phyloP scores from a whole-genome alignment of 495 filamentous ascomycete species.

The Letharia lupina region DNA sequence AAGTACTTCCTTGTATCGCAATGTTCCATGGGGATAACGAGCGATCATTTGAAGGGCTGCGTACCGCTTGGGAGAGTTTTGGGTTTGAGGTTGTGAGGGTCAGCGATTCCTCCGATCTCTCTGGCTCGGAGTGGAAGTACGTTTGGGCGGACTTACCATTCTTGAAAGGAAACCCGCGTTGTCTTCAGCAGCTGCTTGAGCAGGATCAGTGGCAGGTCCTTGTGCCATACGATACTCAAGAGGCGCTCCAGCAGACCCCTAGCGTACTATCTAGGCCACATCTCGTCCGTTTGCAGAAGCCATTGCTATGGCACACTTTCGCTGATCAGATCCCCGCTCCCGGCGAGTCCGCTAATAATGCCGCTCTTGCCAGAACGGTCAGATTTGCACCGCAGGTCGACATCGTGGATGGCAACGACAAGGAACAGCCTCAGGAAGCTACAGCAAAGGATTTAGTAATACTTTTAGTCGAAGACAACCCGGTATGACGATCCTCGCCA shows the following conservation, averaged over 20 bases:
- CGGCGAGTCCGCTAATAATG: conserved; percentile 12
- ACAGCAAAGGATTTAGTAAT: conserved; percentile 18
- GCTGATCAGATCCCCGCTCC: conserved; percentile 21
- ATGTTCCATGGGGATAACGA: conserved; percentile 20
- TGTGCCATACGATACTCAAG: conserved; percentile 24
- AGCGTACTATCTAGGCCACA: conserved; percentile 15
- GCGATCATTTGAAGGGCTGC: conserved; percentile 19
- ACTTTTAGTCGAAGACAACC: conserved; percentile 28
- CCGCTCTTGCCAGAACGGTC: conserved; percentile 15
- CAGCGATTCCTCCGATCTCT: conserved; percentile 16
- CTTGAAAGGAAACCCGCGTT: conserved; percentile 17
- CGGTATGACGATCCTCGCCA: conserved; percentile 15
- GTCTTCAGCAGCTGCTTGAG: conserved; percentile 18
- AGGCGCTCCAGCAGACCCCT: conserved; percentile 19
- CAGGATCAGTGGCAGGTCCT: conserved; percentile 22
- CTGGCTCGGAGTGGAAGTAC: conserved; percentile 23
- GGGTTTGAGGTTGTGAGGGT: conserved; percentile 21
- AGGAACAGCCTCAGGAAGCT: conserved; percentile 16
- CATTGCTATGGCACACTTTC: conserved; percentile 28
- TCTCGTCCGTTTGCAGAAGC: conserved; percentile 22
- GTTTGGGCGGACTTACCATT: conserved; percentile 24
- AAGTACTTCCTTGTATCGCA: conserved; percentile 20
- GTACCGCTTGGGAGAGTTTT: conserved; percentile 24
- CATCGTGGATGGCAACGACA: conserved; percentile 16
- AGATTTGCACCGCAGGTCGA: conserved; percentile 25